Conservation (phyloP, 2,329 filamentous ascomycete species). For the Thielaviopsis punctulata region DNA sequence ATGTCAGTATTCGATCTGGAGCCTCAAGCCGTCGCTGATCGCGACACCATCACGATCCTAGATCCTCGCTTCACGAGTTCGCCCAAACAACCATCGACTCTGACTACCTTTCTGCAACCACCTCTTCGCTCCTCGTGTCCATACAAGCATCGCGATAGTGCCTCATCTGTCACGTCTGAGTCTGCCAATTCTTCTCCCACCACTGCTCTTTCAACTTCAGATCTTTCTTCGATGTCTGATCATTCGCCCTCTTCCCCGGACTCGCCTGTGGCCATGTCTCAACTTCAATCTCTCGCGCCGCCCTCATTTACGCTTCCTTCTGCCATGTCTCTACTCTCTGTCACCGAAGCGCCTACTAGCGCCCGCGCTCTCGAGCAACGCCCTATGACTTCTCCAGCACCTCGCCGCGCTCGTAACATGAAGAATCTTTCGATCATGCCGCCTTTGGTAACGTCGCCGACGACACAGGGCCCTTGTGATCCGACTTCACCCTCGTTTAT, state of each 20-base stretch:
- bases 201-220: constrained; percentile 80
- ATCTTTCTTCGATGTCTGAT: constrained; percentile 78
- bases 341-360: constrained; percentile 24
- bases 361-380: constrained; percentile 26
- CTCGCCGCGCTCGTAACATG: constrained; percentile 61
- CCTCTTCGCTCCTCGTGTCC: constrained; percentile 29
- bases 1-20: constrained; percentile 60
- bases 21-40: constrained; percentile 34
- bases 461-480: constrained; percentile 37
- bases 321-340: constrained; percentile 21
- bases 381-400: constrained; percentile 51
- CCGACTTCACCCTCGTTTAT: constrained; percentile 63
- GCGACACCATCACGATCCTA: constrained; percentile 25
- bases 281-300: constrained; percentile 50
- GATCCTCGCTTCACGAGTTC: not conserved
- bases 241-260: constrained; percentile 86
- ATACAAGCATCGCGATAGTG: constrained; percentile 60
- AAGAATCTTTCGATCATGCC: constrained; percentile 69
- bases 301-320: constrained; percentile 32
- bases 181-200: constrained; percentile 92
- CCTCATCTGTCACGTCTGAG: constrained; percentile 60
- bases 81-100: constrained; percentile 4
- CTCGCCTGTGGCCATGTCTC: constrained; percentile 60
- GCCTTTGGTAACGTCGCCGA: constrained; percentile 29
- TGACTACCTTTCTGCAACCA: constrained; percentile 21